These are phyloP conservation scores for Coemansia sp. DNA, from an alignment of 192 early-diverging fungal species.

Conservation along the genomic window DNA sequence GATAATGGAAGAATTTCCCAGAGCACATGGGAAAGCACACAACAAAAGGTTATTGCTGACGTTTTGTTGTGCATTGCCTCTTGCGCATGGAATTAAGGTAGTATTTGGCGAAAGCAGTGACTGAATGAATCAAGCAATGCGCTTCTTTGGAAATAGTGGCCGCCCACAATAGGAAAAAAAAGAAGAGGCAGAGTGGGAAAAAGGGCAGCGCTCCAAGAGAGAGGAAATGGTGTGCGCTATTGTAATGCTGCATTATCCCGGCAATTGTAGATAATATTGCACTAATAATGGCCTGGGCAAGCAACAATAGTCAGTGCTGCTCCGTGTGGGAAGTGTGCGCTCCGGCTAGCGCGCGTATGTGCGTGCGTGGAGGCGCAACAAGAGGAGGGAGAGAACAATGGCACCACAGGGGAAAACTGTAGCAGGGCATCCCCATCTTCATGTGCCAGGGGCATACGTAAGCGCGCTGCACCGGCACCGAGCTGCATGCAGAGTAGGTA, in stretches of 20 bases:
- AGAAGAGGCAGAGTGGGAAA: slow-evolving; percentile 1
- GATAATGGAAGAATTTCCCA: not conserved
- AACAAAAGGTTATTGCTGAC: slow-evolving; percentile 6
- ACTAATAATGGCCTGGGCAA: slow-evolving; percentile 19
- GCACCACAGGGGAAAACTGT: not conserved
- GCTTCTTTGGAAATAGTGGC: slow-evolving; percentile 7
- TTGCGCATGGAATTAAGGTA: not conserved
- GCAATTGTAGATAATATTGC: slow-evolving; percentile 32
- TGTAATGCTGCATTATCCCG: slow-evolving; percentile 21
- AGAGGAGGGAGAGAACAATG: not conserved
- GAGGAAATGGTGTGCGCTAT: slow-evolving; percentile 8
- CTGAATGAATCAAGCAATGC: slow-evolving; percentile 2
- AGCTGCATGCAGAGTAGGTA: slow-evolving; percentile 8
- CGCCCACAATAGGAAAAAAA: slow-evolving; percentile 6
- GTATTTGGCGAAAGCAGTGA: slow-evolving; percentile 8
- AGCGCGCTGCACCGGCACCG: slow-evolving; percentile 4
- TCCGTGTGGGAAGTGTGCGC: slow-evolving; percentile 10
- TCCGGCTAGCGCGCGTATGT: slow-evolving; percentile 6
- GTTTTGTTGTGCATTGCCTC: not conserved
- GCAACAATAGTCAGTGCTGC: slow-evolving; percentile 24
- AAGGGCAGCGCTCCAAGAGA: not conserved
- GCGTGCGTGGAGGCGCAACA: slow-evolving; percentile 2
- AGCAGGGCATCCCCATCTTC: not conserved
- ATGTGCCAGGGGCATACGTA: slow-evolving; percentile 2
- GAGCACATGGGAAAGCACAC: not conserved